Evolutionary conservation across 2,329 filamentous ascomycete species (phyloP), one percentile per base, ranked within the genome.

Genomic region (Xylaria sp.): DNA sequence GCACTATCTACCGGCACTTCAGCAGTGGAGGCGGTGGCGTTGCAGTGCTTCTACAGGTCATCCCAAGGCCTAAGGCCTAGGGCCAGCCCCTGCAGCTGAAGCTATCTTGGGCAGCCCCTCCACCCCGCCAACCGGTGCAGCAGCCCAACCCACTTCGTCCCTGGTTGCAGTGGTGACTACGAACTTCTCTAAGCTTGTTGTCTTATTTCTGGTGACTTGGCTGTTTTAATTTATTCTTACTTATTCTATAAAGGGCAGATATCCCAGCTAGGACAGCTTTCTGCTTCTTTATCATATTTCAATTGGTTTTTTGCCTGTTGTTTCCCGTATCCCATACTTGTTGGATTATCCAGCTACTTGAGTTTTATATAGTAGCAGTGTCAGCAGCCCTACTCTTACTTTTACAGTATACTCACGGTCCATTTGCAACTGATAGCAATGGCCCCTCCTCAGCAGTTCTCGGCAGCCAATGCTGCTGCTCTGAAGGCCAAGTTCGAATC

Each of bases 401-500:
- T 53, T 15, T 28, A 5, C 36, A 36, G n/a, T 17, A 48, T 51
- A 28, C 49, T 38, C 33, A 59, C 53, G 15, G 46, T 38, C 10
- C 9, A n/a, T 13, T 59, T 28, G n/a, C 56, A 26, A 15, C 20
- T n/a, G 42, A 57, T 51, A 63, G 71, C 31, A 59, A 79, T 79
- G 77, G 73, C 82, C 33, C 80, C 81, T 53, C 77, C 81, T 51
- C 84, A 87, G 74, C 49, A 72, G 48, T 90, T 93, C 67, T 87
- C 88, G 44, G 80, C 88, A 66, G 88, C 92, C 71, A 87, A 93
- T 77, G 83, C 94, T 75, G 84, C 88, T 65, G 81, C 88, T 74
- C 87, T 97, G 48, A 88, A 88, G 80, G 83, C 90, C 72, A 92
- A 91, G 79, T 97, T 94, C 83, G 84, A 87, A 70, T 86, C 90